Percentiles rank a stretch among this genome's conserved stretches.
Evolutionary conservation across 164 flowering plant species (phyloP).

Genomic region (Sextonia rubra): DNA sequence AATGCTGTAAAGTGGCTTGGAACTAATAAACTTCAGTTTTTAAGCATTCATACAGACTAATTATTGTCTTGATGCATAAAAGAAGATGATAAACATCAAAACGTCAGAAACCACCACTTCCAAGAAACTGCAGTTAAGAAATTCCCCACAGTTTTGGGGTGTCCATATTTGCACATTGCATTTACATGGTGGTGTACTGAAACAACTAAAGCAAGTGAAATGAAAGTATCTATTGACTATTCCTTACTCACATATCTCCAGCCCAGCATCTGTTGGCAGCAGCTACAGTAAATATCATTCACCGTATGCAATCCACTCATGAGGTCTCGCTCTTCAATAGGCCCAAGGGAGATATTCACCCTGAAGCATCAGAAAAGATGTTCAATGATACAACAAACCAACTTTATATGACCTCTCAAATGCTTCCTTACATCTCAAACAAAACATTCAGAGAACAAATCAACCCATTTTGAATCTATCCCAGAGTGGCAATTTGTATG

Average conservation of each 20-base stretch:
- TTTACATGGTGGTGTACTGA: neutral
- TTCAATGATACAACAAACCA: neutral
- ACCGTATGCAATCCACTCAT: constrained; percentile 33
- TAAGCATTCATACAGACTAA: no score
- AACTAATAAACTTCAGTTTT: no score
- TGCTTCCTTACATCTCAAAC: no score
- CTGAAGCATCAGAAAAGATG: constrained; percentile 19
- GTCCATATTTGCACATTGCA: neutral
- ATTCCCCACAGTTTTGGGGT: neutral
- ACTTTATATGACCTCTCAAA: no score
- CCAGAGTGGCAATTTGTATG: no score
- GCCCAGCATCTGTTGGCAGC: constrained; percentile 42
- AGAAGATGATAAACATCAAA: no score
- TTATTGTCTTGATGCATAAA: no score
- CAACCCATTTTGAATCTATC: no score
- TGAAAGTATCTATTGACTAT: neutral
- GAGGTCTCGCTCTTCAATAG: constrained; percentile 27
- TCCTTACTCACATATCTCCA: constrained; percentile 42
- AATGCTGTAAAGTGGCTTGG: no score
- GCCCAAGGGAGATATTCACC: constrained; percentile 35
- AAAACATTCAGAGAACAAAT: no score
- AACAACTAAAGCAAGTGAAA: neutral
- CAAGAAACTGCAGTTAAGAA: no score
- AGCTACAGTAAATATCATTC: constrained; percentile 40
- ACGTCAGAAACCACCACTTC: no score